Evolutionary conservation across 2,329 filamentous ascomycete species (phyloP), one percentile per base, ranked within the genome.

Genomic region (Diaporthe sp.): DNA sequence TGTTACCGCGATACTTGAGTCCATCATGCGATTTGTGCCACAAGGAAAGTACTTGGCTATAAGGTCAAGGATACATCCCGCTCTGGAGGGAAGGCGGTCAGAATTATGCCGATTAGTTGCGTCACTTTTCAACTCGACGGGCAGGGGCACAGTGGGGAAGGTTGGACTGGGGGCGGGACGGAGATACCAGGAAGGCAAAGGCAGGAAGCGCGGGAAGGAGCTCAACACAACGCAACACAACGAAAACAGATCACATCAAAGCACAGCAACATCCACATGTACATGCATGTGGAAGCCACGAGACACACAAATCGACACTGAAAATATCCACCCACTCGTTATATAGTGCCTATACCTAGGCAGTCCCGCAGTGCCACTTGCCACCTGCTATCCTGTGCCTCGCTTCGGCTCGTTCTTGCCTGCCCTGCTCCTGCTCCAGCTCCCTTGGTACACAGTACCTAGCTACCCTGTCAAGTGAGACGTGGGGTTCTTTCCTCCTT

Each of bases 71-170:
- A 17, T 12, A 0, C 22, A 9, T 6, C 28, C 1, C 1, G 15
- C 30, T 38, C 17, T 25, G 40, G 12, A 45, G 2, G 47, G 75
- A 22, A 76, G 64, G 75, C 75, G 75, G 75, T 72, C 33, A 38
- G 9, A 19, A 19, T 72, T 74, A 68, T 76, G 75, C 75, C 57
- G 40, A n/a, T 6, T 28, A 3, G 47, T 66, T 72, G 72, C 75
- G 72, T 74, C 72, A 76, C 72, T 74, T 72, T 74, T 64, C 54
- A 57, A 22, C 30, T 54, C 6, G 33, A 45, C 25, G 35, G 22
- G 40, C 35, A 45, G 28, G 61, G 25, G 55, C 6, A 1, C 22
- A 35, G 45, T 19, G 22, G 64, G 64, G 61, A 50, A 67, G 45
- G 28, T 25, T 35, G 42, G 28, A 66, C 42, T 25, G 60, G 42